Conservation (phyloP, 306 rosid species). For the Vigna nakashimae region DNA sequence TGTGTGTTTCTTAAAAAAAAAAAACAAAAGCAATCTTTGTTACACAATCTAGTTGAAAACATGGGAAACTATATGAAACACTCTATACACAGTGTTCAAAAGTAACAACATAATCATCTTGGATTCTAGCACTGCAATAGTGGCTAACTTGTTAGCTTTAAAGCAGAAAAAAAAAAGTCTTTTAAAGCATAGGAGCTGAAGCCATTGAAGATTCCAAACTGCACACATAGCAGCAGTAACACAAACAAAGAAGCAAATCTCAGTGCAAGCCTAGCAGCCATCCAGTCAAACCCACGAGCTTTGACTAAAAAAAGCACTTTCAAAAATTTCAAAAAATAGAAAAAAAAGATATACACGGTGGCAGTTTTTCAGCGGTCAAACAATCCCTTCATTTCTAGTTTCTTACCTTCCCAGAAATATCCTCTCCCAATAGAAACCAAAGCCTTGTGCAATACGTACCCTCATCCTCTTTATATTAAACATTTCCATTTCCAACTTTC, state of each 20-base stretch:
- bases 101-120: not conserved
- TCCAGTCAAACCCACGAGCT: conserved; percentile 30
- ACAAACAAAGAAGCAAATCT: conserved; percentile 19
- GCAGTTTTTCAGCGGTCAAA: conserved; percentile 68
- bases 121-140: not conserved
- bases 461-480: conserved; percentile 33
- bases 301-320: conserved; percentile 13
- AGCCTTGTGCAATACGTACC: conserved; percentile 57
- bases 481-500: conserved; percentile 19
- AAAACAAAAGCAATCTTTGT: not conserved
- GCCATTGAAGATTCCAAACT: not conserved
- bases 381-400: not conserved
- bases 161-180: not conserved
- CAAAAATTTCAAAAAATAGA: not conserved
- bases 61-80: no score
- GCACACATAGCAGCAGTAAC: not conserved
- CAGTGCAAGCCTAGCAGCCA: conserved; percentile 13
- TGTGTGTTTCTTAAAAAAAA: no score
- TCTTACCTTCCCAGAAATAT: conserved; percentile 59
- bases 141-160: not conserved
- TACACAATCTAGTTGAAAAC: no score
- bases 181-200: not conserved
- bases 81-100: not conserved
- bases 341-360: conserved; percentile 6
- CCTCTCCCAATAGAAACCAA: conserved; percentile 42